These are phyloP conservation scores for Hortiboletus rubellus DNA, from an alignment of 1,284 basidiomycete genomes.

Conservation along the genomic window DNA sequence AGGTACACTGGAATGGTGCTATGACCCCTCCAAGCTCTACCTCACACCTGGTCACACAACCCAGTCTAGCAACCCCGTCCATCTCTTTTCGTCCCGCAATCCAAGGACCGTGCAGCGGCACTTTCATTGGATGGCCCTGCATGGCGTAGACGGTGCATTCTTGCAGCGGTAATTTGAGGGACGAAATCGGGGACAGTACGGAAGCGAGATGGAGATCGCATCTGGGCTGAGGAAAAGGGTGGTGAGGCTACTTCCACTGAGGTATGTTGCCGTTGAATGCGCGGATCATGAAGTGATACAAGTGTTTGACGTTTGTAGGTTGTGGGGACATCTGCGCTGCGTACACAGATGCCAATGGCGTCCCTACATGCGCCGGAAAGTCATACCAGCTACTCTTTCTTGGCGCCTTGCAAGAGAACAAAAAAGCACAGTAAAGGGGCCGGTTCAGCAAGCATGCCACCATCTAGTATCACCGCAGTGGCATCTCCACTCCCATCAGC, in stretches of 20 bases:
- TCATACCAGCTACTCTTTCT: no score
- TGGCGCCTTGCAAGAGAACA: no score
- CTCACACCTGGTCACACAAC: constrained; percentile 63
- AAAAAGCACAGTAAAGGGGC: no score
- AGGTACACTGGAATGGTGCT: no score
- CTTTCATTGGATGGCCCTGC: constrained; percentile 80
- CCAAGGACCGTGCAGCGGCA: constrained; percentile 69
- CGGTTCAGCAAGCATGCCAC: background rate
- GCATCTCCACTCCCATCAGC: background rate
- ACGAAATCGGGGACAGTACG: no score
- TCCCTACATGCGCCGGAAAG: no score
- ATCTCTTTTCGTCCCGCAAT: constrained; percentile 74
- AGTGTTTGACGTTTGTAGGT: constrained; percentile 2
- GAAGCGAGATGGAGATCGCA: constrained; percentile 11
- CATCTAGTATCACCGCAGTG: background rate
- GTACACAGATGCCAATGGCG: background rate
- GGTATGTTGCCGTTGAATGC: background rate
- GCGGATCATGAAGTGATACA: background rate
- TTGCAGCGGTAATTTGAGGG: constrained; percentile 38
- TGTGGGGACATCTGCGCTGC: background rate
- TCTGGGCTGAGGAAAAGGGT: background rate
- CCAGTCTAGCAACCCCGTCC: constrained; percentile 54
- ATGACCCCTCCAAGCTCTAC: constrained; percentile 67
- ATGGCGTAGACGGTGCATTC: constrained; percentile 75
- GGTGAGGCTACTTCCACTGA: background rate